phyloP scores from a whole-genome alignment of 495 filamentous ascomycete genomes.

The Xylaria acuta region DNA sequence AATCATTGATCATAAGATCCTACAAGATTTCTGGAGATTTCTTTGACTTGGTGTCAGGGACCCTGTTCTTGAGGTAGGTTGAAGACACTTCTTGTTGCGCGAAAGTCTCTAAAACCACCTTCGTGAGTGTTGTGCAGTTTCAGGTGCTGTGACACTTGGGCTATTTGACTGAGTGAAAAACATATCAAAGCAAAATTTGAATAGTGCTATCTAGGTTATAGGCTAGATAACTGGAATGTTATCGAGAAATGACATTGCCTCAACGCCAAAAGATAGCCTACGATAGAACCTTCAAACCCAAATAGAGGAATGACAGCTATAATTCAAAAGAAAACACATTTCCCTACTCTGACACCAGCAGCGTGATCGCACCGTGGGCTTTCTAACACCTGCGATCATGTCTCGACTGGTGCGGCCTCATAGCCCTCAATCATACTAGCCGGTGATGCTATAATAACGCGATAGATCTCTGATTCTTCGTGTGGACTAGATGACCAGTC shows the following conservation, averaged over 20 bases:
- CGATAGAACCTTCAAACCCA: neutral
- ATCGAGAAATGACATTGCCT: neutral
- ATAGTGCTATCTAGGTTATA: neutral
- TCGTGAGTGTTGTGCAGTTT: neutral
- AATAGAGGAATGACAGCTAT: neutral
- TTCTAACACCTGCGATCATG: neutral
- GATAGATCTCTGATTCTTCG: constrained; percentile 33
- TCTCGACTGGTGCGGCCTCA: neutral
- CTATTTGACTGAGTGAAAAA: neutral
- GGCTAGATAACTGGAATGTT: neutral
- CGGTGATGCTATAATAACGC: constrained; percentile 37
- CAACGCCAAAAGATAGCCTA: neutral
- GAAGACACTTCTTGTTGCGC: neutral
- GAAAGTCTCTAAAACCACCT: neutral
- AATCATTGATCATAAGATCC: neutral
- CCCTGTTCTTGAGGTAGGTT: neutral
- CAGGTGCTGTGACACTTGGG: neutral
- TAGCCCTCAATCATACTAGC: neutral
- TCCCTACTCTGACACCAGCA: neutral
- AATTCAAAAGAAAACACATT: neutral
- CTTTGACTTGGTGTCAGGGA: neutral
- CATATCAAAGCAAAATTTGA: neutral
- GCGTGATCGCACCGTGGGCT: neutral
- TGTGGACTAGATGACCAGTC: constrained; percentile 44
- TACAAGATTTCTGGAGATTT: neutral